Percentiles rank a stretch among this genome's conserved stretches.
phyloP scores from a whole-genome alignment of 805 yeast genomes.

The Cyberlindnera americana region DNA sequence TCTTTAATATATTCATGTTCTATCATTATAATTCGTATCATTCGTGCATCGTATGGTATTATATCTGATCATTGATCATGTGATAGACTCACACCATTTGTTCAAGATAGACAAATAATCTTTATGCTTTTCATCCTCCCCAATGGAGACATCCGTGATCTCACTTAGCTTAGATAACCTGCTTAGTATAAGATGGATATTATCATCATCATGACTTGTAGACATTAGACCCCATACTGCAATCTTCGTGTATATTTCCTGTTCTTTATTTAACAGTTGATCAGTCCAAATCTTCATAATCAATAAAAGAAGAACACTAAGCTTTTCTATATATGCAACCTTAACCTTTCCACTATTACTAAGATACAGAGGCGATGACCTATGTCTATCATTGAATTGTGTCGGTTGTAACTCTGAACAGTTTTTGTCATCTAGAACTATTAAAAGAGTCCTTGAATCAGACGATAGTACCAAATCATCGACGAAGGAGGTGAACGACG shows the following conservation, averaged over 20 bases:
- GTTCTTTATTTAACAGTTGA: not conserved
- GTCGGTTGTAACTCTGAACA: conserved; percentile 7
- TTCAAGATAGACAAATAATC: not conserved
- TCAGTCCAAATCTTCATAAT: conserved; percentile 3
- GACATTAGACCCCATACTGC: conserved; percentile 11
- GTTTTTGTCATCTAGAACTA: conserved; percentile 8
- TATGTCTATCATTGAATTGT: not conserved
- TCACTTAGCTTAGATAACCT: not conserved
- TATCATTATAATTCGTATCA: not conserved
- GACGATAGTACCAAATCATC: conserved; percentile 1
- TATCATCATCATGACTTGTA: not conserved
- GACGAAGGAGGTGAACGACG: conserved; percentile 1
- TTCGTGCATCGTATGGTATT: no score
- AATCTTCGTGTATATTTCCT: not conserved
- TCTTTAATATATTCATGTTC: not conserved
- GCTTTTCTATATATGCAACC: conserved; percentile 4
- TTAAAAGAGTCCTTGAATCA: conserved; percentile 1
- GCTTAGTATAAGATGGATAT: conserved; percentile 7
- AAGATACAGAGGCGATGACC: conserved; percentile 17
- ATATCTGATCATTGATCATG: no score
- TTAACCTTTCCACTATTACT: not conserved
- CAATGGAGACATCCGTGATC: not conserved
- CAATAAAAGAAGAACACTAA: conserved; percentile 7
- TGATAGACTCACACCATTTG: conserved; percentile 5
- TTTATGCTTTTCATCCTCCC: not conserved